phyloP scores from a whole-genome alignment of 768 basidiomycete species.

The Gloeostereum incarnatum region DNA sequence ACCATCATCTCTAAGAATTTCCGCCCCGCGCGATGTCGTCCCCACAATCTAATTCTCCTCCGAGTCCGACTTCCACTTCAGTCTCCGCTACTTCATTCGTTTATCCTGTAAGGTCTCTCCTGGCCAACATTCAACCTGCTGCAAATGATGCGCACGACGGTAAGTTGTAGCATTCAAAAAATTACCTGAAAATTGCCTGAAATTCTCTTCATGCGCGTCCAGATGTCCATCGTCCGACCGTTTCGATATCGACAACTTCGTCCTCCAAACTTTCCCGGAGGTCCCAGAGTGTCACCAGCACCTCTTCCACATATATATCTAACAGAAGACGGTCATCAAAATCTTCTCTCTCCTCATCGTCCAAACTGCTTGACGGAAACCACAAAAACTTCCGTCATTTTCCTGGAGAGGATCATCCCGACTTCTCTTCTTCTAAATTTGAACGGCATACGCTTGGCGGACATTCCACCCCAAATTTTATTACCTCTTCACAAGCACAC shows the following conservation, averaged over 20 bases:
- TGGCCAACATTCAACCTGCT: constrained; percentile 26
- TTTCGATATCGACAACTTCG: constrained; percentile 1
- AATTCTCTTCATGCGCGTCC: no score
- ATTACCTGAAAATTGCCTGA: no score
- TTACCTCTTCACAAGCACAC: neutral
- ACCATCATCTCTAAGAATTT: no score
- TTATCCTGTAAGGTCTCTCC: constrained; percentile 31
- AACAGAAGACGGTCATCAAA: neutral
- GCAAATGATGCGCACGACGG: no score
- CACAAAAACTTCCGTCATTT: constrained; percentile 23
- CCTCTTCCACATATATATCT: neutral
- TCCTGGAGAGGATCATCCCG: constrained; percentile 16
- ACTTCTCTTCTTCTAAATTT: neutral
- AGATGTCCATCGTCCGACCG: neutral
- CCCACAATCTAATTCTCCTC: no score
- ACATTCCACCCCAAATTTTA: constrained; percentile 11
- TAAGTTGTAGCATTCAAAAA: no score
- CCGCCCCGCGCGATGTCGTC: no score
- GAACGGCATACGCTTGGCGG: constrained; percentile 6
- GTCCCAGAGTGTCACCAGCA: neutral
- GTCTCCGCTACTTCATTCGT: no score
- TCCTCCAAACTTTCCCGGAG: neutral
- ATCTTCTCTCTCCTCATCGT: neutral
- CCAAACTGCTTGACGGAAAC: constrained; percentile 1
- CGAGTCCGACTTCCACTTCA: no score